Evolutionary conservation across 768 basidiomycete species (phyloP), one percentile per base, ranked within the genome.

Genomic region (Asterophora lycoperdoides): DNA sequence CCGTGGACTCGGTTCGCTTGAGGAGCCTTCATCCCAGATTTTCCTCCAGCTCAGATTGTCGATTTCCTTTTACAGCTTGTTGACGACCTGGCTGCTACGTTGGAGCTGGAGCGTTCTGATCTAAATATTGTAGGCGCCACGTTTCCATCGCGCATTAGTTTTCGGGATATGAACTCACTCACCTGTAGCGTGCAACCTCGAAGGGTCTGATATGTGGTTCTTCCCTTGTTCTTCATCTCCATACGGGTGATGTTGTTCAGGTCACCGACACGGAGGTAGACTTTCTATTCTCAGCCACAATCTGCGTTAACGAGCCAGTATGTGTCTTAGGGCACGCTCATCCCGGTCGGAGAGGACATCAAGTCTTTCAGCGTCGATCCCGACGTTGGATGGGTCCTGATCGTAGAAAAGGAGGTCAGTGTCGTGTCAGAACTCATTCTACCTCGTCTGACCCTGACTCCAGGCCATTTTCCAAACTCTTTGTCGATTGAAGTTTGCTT

Each of bases 381-480:
- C 8, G 62, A 74, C 34, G 59, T 91, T 10, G 55, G 74, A 1
- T 97, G 91, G 89, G 77, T 97, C 5, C 71, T 98, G 13, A 71
- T 98, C 4, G 75, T 97, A 14, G 96, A 99, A 68, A 99, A 99
- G 70, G 96, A 99, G 69, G 95, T 86, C 28, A 41, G 69, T 54
- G 5, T 3, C 36, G 15, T 29, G 34, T n/a, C 46, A 11, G 26
- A 30, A 18, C 17, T 17, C 23, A 19, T 28, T 19, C 6, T 36
- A 37, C 10, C 17, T 14, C 9, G 13, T 30, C 40, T 43, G 15
- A 40, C 30, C 26, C 11, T 15, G 30, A 43, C n/a, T 51, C 13
- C 61, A 97, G 95, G 95, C 96, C 0, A 80, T 96, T n/a, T 98
- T 97, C 63, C 89, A 93, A 60, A 87, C 90, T 0, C 75, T 98